Percentiles rank a stretch among this genome's conserved stretches.
phyloP scores from a whole-genome alignment of 139 green algal genomes.

The Zygnema circumcarinatum region DNA sequence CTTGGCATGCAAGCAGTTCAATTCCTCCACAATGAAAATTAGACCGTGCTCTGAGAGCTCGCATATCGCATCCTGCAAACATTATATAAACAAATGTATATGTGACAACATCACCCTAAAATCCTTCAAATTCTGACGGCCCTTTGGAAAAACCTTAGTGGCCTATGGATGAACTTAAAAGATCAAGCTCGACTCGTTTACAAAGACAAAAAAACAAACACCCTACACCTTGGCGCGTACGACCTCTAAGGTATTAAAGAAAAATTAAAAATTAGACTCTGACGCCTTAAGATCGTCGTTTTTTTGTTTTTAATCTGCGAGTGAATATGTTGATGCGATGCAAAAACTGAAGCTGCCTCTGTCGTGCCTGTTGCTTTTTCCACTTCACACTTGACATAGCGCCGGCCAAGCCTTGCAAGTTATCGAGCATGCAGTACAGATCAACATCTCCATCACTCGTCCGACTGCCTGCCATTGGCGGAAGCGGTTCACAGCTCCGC shows the following conservation, averaged over 20 bases:
- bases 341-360: neutral
- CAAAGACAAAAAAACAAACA: neutral
- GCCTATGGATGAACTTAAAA: neutral
- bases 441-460: constrained; percentile 19
- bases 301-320: neutral
- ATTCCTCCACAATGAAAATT: constrained; percentile 51
- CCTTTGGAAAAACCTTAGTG: neutral
- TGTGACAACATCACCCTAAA: neutral
- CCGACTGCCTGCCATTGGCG: constrained; percentile 4
- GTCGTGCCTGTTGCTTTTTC: constrained; percentile 41
- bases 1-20: constrained; percentile 47
- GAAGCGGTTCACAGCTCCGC: constrained; percentile 3
- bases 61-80: constrained; percentile 45
- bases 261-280: neutral
- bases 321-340: neutral
- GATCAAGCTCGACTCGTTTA: neutral
- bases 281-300: neutral
- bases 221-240: too few species aligned
- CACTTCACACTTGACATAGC: constrained; percentile 48
- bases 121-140: neutral
- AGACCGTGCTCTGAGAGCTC: constrained; percentile 58
- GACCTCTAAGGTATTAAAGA: too few species aligned
- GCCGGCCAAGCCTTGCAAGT: constrained; percentile 9
- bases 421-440: constrained; percentile 27
- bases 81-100: neutral